phyloP scores from a whole-genome alignment of 164 flowering plant species.

The Dillenia turbinata region DNA sequence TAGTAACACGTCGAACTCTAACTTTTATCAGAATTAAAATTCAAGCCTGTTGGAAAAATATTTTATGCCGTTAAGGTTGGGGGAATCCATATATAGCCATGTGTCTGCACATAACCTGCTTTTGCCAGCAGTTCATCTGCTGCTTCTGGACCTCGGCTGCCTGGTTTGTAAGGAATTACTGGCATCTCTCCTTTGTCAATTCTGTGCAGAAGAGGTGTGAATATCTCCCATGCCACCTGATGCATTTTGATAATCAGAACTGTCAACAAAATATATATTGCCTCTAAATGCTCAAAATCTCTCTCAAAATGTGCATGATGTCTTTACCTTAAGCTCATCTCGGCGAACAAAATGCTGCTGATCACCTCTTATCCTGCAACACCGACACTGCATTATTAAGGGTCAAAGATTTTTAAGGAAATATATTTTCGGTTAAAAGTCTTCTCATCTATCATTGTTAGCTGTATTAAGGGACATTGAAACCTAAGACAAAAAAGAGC shows the following conservation, averaged over 20 bases:
- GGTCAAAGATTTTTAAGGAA: too few species aligned
- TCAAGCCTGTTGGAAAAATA: too few species aligned
- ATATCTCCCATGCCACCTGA: slow-evolving; percentile 95
- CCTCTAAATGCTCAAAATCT: too few species aligned
- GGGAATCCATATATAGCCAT: slow-evolving; percentile 80
- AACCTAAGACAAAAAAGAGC: not conserved
- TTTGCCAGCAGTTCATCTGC: slow-evolving; percentile 74
- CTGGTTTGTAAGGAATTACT: slow-evolving; percentile 66
- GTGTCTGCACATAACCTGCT: slow-evolving; percentile 89
- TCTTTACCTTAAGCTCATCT: slow-evolving; percentile 83
- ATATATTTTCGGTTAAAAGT: too few species aligned
- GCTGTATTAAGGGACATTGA: not conserved
- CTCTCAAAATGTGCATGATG: not conserved
- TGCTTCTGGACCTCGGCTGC: slow-evolving; percentile 85
- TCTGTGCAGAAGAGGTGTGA: slow-evolving; percentile 88
- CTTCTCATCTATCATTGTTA: too few species aligned
- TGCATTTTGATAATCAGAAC: slow-evolving; percentile 3
- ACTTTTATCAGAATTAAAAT: too few species aligned
- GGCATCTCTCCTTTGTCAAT: slow-evolving; percentile 73
- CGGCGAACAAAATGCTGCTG: slow-evolving; percentile 98
- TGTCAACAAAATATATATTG: too few species aligned
- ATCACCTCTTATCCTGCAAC: slow-evolving; percentile 86
- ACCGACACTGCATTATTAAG: not conserved
- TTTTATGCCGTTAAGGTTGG: too few species aligned
- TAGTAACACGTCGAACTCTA: too few species aligned